phyloP scores from a whole-genome alignment of 305 asterid genomes.

The Fraxinus paxiana region DNA sequence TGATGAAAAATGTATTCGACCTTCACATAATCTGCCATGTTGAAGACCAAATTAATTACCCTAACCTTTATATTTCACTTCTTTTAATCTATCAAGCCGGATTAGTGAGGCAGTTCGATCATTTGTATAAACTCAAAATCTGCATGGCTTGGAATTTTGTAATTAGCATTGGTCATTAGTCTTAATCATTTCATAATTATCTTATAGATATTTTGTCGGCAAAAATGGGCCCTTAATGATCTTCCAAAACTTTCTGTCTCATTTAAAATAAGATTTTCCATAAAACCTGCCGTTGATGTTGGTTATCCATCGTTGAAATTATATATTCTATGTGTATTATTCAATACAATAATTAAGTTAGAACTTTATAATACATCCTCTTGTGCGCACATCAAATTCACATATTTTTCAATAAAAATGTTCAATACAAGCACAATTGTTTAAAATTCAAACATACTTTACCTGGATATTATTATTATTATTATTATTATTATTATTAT shows the following conservation, averaged over 20 bases:
- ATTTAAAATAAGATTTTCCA: conserved; percentile 24
- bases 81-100: not conserved
- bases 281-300: conserved; percentile 43
- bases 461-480: no score
- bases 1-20: no score
- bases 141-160: conserved; percentile 23
- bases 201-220: conserved; percentile 34
- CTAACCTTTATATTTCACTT: not conserved
- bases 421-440: not conserved
- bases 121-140: not conserved
- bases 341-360: not conserved
- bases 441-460: not conserved
- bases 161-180: not conserved
- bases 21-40: no score
- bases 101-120: not conserved
- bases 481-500: no score
- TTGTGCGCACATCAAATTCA: not conserved
- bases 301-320: conserved; percentile 42
- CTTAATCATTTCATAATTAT: conserved; percentile 10
- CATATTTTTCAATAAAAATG: not conserved
- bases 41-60: not conserved
- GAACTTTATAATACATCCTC: not conserved
- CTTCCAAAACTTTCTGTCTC: conserved; percentile 22
- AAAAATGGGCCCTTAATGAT: conserved; percentile 28
- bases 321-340: not conserved